Evolutionary conservation across 2,329 filamentous ascomycete genomes (phyloP).

Genomic region (Epichloe aotearoae): DNA sequence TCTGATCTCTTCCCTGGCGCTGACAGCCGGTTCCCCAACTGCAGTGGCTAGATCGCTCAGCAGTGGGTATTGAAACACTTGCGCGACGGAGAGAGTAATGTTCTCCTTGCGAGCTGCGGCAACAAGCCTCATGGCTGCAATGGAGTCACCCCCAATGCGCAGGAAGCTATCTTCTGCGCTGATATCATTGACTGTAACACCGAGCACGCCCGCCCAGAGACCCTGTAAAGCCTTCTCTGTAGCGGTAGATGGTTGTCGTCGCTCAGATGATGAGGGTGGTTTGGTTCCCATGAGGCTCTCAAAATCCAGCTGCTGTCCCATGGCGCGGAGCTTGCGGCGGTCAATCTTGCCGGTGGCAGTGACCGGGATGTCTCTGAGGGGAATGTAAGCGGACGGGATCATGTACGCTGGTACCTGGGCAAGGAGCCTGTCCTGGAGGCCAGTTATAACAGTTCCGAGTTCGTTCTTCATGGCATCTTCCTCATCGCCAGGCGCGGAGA

Average conservation of each 20-base stretch:
- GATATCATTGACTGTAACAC: slow-evolving; percentile 12
- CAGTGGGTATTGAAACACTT: slow-evolving; percentile 22
- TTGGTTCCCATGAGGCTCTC: not conserved
- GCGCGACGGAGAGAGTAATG: slow-evolving; percentile 25
- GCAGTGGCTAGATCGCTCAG: slow-evolving; percentile 2
- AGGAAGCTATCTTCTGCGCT: slow-evolving; percentile 31
- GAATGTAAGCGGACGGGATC: slow-evolving; percentile 3
- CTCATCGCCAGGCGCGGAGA: not conserved
- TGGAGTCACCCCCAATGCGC: slow-evolving; percentile 33
- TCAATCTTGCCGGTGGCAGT: slow-evolving; percentile 4
- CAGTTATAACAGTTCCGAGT: not conserved
- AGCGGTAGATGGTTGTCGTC: not conserved
- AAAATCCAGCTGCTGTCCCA: not conserved
- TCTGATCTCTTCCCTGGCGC: not conserved
- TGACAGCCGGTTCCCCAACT: not conserved
- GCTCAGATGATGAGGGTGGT: not conserved
- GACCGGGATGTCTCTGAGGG: not conserved
- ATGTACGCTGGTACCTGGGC: slow-evolving; percentile 2
- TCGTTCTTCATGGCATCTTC: not conserved
- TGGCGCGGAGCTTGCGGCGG: slow-evolving; percentile 1
- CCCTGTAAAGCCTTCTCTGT: not conserved
- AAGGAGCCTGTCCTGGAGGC: not conserved
- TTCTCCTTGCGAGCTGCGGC: slow-evolving; percentile 20
- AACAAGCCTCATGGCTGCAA: slow-evolving; percentile 30
- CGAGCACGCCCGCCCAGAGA: slow-evolving; percentile 6